Conservation (phyloP, 768 basidiomycete species). For the Neoboletus subvelutipes region DNA sequence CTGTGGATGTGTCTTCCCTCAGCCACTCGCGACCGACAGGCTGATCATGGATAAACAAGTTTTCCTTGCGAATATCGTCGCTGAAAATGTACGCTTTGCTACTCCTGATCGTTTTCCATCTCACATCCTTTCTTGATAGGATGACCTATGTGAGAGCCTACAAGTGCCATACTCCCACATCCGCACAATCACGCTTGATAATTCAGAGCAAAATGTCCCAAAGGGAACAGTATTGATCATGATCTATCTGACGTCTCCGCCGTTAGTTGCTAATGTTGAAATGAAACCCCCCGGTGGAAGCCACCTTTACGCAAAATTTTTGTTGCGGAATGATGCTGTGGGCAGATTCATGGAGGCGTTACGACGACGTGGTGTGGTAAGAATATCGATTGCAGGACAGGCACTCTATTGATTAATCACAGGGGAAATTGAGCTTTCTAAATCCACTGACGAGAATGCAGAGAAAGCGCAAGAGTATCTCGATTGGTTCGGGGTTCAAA, state of each 20-base stretch:
- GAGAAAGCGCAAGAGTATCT: constrained; percentile 23
- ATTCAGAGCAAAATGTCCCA: constrained; percentile 21
- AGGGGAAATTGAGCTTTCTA: constrained; percentile 33
- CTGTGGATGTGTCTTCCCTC: constrained; percentile 34
- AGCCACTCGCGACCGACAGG: constrained; percentile 41
- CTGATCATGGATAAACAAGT: constrained; percentile 51
- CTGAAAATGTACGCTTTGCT: constrained; percentile 16
- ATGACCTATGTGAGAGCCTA: constrained; percentile 52
- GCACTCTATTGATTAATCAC: constrained; percentile 1
- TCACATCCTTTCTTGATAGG: constrained; percentile 33
- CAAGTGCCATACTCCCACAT: constrained; percentile 42
- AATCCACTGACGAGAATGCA: constrained; percentile 15
- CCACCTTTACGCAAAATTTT: constrained; percentile 36
- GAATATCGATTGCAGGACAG: constrained; percentile 8
- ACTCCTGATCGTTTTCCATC: neutral
- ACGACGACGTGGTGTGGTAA: constrained; percentile 48
- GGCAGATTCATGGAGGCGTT: constrained; percentile 43
- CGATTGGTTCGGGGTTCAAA: constrained; percentile 27
- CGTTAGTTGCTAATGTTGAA: constrained; percentile 36
- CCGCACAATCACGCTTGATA: constrained; percentile 25
- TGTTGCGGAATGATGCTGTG: constrained; percentile 34
- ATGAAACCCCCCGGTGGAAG: constrained; percentile 23
- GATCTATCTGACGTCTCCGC: constrained; percentile 36
- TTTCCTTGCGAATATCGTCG: constrained; percentile 51
- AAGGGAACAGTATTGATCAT: constrained; percentile 28